phyloP scores from a whole-genome alignment of 177 flowering plant species.

The Vitis hybrid region DNA sequence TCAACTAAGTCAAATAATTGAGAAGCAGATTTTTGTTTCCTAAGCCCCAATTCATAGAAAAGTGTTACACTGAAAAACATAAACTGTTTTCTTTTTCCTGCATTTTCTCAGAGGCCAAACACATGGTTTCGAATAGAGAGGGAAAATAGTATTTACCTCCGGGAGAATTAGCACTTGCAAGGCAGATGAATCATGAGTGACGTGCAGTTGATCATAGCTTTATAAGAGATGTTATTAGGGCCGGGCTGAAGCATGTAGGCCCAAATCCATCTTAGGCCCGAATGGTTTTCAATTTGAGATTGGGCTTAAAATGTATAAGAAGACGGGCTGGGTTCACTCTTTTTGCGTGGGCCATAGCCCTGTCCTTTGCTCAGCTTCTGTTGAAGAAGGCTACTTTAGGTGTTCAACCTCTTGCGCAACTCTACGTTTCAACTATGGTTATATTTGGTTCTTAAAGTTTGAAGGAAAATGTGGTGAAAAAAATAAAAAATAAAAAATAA shows the following conservation, averaged over 20 bases:
- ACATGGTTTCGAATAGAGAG: not conserved
- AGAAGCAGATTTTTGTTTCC: no score
- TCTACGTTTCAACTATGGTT: no score
- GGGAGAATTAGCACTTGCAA: not conserved
- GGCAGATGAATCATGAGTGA: no score
- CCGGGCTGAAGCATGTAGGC: not conserved
- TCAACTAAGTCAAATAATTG: no score
- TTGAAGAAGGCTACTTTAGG: not conserved
- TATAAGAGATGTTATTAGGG: no score
- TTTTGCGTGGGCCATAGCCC: not conserved
- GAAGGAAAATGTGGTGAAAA: no score
- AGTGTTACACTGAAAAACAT: no score
- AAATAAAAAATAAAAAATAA: no score
- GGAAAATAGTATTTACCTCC: not conserved
- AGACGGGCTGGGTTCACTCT: not conserved
- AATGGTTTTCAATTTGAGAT: not conserved
- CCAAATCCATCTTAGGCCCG: not conserved
- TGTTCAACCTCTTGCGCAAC: not conserved
- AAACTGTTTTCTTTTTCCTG: not conserved
- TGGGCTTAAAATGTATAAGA: not conserved
- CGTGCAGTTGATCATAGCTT: no score
- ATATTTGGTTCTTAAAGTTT: no score
- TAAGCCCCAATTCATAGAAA: no score
- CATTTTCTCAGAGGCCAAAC: slow-evolving; percentile 4
- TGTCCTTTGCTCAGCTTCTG: not conserved